These are phyloP conservation scores for Aspergillus amoenus DNA, from an alignment of 2,329 filamentous ascomycete genomes.

Conservation along the genomic window DNA sequence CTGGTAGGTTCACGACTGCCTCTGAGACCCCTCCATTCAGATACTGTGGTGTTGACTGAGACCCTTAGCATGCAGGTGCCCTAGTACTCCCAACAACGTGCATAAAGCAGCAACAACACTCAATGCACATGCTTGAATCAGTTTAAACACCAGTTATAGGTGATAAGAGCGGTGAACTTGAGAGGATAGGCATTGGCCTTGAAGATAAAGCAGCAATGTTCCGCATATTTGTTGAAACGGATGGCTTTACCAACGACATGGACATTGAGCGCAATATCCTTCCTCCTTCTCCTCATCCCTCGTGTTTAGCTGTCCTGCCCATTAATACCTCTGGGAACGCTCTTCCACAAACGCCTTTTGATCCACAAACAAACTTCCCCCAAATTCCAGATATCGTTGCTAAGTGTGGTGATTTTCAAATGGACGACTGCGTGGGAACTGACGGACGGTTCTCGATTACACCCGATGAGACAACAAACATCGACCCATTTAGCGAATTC, in stretches of 20 bases:
- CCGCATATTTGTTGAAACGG: conserved; percentile 14
- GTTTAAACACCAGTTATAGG: conserved; percentile 9
- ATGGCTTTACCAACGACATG: conserved; percentile 8
- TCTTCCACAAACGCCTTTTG: not conserved
- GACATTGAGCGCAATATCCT: conserved; percentile 8
- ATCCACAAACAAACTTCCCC: not conserved
- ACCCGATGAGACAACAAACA: conserved; percentile 7
- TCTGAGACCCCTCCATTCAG: conserved; percentile 26
- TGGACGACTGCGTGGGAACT: conserved; percentile 3
- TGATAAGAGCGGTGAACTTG: conserved; percentile 28
- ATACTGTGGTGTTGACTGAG: conserved; percentile 17
- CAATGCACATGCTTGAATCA: conserved; percentile 9
- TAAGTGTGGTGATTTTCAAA: conserved; percentile 3
- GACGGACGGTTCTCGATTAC: conserved; percentile 1
- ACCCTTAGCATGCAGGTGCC: conserved; percentile 27
- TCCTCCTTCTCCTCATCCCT: conserved; percentile 1
- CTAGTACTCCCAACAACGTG: conserved; percentile 22
- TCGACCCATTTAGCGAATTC: not conserved
- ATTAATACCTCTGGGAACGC: not conserved
- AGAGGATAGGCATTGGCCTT: conserved; percentile 10
- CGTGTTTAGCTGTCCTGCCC: not conserved
- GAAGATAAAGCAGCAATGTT: conserved; percentile 22
- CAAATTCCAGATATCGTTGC: not conserved
- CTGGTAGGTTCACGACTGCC: conserved; percentile 13
- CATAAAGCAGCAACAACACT: conserved; percentile 14